phyloP scores from a whole-genome alignment of 2,329 filamentous ascomycete genomes.

The Pseudofabraea citricarpa region DNA sequence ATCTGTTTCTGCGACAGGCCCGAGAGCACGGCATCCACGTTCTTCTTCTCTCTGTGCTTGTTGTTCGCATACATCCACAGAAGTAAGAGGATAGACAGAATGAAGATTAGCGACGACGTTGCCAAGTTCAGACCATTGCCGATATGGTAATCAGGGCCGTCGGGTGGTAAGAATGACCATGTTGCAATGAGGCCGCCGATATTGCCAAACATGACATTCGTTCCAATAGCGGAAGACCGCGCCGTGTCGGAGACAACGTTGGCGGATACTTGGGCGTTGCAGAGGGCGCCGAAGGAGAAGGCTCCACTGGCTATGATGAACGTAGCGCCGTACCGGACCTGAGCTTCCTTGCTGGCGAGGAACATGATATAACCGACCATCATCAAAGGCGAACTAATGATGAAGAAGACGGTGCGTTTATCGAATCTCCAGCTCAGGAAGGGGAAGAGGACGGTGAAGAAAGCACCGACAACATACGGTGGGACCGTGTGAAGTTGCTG shows the following conservation, averaged over 20 bases:
- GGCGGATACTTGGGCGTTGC: constrained; percentile 62
- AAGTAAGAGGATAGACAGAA: constrained; percentile 43
- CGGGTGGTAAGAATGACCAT: constrained; percentile 59
- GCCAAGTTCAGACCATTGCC: constrained; percentile 69
- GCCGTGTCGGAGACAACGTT: constrained; percentile 71
- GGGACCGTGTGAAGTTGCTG: constrained; percentile 44
- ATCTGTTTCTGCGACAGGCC: constrained; percentile 48
- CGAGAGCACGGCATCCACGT: constrained; percentile 50
- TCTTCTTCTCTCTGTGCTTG: constrained; percentile 45
- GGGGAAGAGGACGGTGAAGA: constrained; percentile 43
- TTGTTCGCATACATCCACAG: constrained; percentile 63
- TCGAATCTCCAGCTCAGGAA: constrained; percentile 58
- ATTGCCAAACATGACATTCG: constrained; percentile 68
- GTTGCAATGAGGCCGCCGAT: constrained; percentile 64
- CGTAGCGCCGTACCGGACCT: constrained; percentile 62
- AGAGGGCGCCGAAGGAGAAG: constrained; percentile 59
- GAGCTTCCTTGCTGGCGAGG: constrained; percentile 45
- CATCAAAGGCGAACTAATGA: constrained; percentile 54
- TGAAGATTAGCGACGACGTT: constrained; percentile 49
- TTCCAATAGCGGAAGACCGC: constrained; percentile 60
- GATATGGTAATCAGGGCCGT: constrained; percentile 62
- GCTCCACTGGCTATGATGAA: constrained; percentile 64
- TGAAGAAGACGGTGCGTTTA: constrained; percentile 54
- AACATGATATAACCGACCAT: constrained; percentile 71
- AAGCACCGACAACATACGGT: constrained; percentile 59